Base-by-base conservation (phyloP, 805 yeast genomes). In the Myxozyma monticola region DNA sequence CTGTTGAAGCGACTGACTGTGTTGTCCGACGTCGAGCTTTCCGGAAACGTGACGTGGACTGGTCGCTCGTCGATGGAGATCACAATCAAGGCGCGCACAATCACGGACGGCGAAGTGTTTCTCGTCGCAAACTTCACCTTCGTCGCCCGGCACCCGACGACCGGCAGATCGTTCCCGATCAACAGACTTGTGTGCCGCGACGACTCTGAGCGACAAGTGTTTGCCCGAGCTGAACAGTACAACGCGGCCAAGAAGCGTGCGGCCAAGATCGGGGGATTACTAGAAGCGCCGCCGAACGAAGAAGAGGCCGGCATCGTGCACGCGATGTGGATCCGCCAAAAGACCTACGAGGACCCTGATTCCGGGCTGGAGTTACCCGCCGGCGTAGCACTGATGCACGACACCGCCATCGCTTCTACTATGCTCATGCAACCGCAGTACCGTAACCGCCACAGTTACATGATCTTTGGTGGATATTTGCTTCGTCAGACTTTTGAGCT, bases 11-110 rank as follows among this genome's bases (percentile, higher is more conserved):
- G 88, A 60, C 79, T 89, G 35, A 96, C 88, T 62, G 88, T 84
- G 61, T 80, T 89, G 54, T 74, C 76, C 48, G 79, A 81, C 56
- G 83, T 91, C 61, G 76, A 88, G 25, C 71, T 90, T 54, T 89
- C 93, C 26, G 98, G 98, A n/a, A 76, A 83, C 44, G 96, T 89
- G 37, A 83, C 95, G 7, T 90, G 95, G 88, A 90, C 96, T 0
- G 98, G 98, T 51, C 75, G 88, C 54, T 86, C 96, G 0, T 89
- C 96, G 1, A 90, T 90, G 96, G 97, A 90, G 69, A 90, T 90
- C 63, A 79, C 89, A 40, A 93, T 90, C 61, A 85, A 81, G 64
- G 98, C 96, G 1, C 85, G 88, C 57, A 82, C 95, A 2, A 77
- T 88, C 53, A 78, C 80, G 22, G 78, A 76, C 9, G 82, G 81